A percentile compares a stretch with the other conserved stretches of the same genome.
phyloP scores from a whole-genome alignment of 306 rosid species.

The Begonia peltatifolia region DNA sequence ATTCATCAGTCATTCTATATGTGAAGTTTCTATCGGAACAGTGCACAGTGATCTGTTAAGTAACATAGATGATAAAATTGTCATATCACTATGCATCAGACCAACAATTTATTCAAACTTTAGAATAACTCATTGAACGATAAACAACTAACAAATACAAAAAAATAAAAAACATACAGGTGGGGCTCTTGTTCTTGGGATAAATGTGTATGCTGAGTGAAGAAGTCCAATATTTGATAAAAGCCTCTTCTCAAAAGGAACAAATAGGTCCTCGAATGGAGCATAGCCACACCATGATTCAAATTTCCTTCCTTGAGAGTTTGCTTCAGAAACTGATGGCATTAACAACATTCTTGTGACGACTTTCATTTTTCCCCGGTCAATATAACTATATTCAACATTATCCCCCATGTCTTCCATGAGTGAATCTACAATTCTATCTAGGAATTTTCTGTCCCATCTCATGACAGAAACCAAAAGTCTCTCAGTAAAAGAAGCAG shows the following conservation, averaged over 20 bases:
- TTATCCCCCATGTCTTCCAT: slow-evolving; percentile 36
- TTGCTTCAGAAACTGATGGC: slow-evolving; percentile 52
- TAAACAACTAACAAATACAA: too few relatives aligned
- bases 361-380: slow-evolving; percentile 54
- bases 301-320: slow-evolving; percentile 31
- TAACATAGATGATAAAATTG: too few relatives aligned
- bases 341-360: slow-evolving; percentile 69
- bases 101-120: too few relatives aligned
- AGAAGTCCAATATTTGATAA: slow-evolving; percentile 63
- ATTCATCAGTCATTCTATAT: slow-evolving; percentile 70
- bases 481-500: slow-evolving; percentile 61
- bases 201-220: slow-evolving; percentile 74
- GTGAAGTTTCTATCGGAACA: slow-evolving; percentile 77
- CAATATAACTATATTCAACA: slow-evolving; percentile 40
- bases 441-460: slow-evolving; percentile 44
- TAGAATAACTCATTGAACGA: too few relatives aligned
- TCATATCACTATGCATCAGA: too few relatives aligned
- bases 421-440: slow-evolving; percentile 43
- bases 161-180: slow-evolving; percentile 42
- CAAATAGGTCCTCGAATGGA: slow-evolving; percentile 77
- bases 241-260: slow-evolving; percentile 58
- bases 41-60: slow-evolving; percentile 47
- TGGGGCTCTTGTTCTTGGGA: slow-evolving; percentile 84
- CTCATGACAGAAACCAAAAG: slow-evolving; percentile 62
- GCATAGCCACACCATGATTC: slow-evolving; percentile 50